phyloP scores from a whole-genome alignment of 345 rosid genomes.

The Acer campestre region DNA sequence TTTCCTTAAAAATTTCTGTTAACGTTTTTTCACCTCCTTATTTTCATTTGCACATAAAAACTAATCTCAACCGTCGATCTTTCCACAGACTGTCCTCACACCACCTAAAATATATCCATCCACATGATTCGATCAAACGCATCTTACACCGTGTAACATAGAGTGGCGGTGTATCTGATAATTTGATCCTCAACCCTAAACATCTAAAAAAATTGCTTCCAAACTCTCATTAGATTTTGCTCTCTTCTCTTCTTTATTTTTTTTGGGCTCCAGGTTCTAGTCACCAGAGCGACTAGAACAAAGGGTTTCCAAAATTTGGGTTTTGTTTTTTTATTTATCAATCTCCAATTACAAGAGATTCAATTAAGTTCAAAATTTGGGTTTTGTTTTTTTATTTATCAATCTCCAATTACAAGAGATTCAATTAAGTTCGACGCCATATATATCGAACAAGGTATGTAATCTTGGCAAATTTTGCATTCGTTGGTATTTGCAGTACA shows the following conservation, averaged over 20 bases:
- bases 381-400: background rate
- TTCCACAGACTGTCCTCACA: background rate
- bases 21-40: no score
- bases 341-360: background rate
- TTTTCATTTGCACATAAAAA: background rate
- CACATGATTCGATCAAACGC: background rate
- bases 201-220: background rate
- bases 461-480: background rate
- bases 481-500: background rate
- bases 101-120: background rate
- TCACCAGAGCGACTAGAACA: constrained; percentile 11
- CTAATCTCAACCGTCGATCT: background rate
- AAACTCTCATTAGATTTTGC: background rate
- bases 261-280: background rate
- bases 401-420: background rate
- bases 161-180: constrained; percentile 18
- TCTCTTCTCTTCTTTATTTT: background rate
- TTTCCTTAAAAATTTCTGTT: no score
- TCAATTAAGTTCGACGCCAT: background rate
- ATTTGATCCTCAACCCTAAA: constrained; percentile 26
- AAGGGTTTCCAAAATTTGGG: background rate
- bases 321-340: background rate
- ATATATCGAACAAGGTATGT: constrained; percentile 2
- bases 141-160: background rate
- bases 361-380: background rate